Percentiles rank a stretch among this genome's conserved stretches.
Evolutionary conservation across 2,329 filamentous ascomycete genomes (phyloP).

Genomic region (Xylariaceae sp.): DNA sequence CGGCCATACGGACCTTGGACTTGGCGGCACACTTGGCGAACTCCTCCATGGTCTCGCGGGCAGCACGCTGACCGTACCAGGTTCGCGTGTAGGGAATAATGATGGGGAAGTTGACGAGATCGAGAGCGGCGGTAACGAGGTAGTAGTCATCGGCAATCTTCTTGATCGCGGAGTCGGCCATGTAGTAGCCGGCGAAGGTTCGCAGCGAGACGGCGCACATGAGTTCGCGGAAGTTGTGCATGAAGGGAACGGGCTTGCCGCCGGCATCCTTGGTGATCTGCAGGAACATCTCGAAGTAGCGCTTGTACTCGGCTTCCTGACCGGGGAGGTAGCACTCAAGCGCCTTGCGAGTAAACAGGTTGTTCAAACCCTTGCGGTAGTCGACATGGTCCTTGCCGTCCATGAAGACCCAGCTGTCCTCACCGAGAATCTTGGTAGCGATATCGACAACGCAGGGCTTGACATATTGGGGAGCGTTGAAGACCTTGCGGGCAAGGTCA

Average conservation of each 20-base stretch:
- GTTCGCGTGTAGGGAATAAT: conserved; percentile 93
- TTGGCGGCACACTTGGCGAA: conserved; percentile 90
- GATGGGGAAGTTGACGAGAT: conserved; percentile 97
- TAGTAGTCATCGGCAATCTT: conserved; percentile 97
- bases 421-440: conserved; percentile 86
- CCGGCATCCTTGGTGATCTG: conserved; percentile 65
- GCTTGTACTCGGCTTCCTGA: conserved; percentile 86
- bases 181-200: conserved; percentile 96
- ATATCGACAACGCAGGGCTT: conserved; percentile 96
- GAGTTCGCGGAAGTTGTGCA: conserved; percentile 86
- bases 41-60: conserved; percentile 84
- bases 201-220: conserved; percentile 93
- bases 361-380: conserved; percentile 94
- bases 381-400: conserved; percentile 94
- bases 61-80: conserved; percentile 94
- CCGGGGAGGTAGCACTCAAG: conserved; percentile 84
- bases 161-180: conserved; percentile 82
- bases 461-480: conserved; percentile 87
- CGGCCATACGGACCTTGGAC: conserved; percentile 85
- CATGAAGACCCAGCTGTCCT: conserved; percentile 94
- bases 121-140: conserved; percentile 88
- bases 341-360: conserved; percentile 85
- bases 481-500: conserved; percentile 92
- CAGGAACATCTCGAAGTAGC: conserved; percentile 77
- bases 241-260: conserved; percentile 77